Conservation (phyloP, 805 yeast genomes). For the Ogataea thermomethanolica region DNA sequence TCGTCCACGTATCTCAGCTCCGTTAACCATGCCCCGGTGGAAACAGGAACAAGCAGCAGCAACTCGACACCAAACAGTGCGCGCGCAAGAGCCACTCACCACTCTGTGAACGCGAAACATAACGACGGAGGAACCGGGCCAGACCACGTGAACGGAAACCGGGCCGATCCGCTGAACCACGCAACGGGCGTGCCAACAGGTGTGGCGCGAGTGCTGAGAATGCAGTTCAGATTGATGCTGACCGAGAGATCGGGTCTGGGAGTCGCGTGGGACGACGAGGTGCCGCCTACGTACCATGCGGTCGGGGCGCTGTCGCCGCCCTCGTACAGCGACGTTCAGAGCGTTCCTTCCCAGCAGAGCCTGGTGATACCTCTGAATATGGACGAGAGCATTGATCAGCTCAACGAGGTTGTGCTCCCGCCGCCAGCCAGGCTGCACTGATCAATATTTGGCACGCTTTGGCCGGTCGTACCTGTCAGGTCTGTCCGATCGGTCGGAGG, state of each 20-base stretch:
- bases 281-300: constrained; percentile 92
- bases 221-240: constrained; percentile 83
- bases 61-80: constrained; percentile 1
- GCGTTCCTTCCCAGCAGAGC: constrained; percentile 19
- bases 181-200: constrained; percentile 80
- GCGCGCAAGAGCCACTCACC: constrained; percentile 1
- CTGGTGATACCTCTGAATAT: constrained; percentile 24
- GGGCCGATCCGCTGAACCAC: constrained; percentile 27
- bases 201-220: constrained; percentile 87
- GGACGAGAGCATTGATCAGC: constrained; percentile 3
- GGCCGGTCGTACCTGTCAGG: neutral
- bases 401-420: constrained; percentile 15
- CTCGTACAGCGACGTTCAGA: constrained; percentile 47
- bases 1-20: constrained; percentile 14
- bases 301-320: constrained; percentile 87
- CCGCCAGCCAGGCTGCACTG: constrained; percentile 14
- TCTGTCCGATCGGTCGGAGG: constrained; percentile 3
- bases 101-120: constrained; percentile 12
- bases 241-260: constrained; percentile 95
- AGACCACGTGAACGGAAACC: constrained; percentile 27
- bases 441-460: constrained; percentile 6
- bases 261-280: constrained; percentile 98
- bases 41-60: constrained; percentile 1
- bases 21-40: constrained; percentile 9
- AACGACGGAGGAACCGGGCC: constrained; percentile 33